Evolutionary conservation across 306 rosid species (phyloP).

Genomic region (Trifolium dubium): DNA sequence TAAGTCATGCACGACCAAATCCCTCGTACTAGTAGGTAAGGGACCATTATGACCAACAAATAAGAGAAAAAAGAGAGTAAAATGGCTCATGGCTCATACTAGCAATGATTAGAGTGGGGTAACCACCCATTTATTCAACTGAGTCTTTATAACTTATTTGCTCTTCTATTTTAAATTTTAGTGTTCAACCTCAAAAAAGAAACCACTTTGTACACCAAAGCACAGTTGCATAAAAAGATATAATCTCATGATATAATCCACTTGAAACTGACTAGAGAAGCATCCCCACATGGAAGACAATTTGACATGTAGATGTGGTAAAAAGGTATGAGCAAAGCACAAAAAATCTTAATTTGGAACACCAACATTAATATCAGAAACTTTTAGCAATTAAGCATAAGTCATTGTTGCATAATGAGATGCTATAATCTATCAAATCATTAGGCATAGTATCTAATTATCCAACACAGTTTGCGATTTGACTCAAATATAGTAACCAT

Average conservation of each 20-base stretch:
- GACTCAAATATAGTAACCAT: neutral
- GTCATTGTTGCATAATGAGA: neutral
- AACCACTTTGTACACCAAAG: constrained; percentile 18
- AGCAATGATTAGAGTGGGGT: neutral
- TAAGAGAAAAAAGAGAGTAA: neutral
- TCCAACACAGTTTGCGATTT: neutral
- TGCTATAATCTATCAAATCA: neutral
- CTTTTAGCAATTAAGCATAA: constrained; percentile 8
- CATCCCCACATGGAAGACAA: neutral
- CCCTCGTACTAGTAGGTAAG: neutral
- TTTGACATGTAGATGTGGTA: neutral
- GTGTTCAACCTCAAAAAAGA: constrained; percentile 1
- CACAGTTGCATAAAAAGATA: neutral
- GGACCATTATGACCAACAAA: constrained; percentile 5
- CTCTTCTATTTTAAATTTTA: constrained; percentile 8
- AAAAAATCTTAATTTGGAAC: neutral
- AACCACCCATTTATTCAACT: neutral
- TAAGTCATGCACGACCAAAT: constrained; percentile 5
- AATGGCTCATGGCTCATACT: neutral
- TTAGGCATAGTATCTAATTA: neutral
- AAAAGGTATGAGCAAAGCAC: neutral
- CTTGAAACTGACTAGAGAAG: constrained; percentile 1
- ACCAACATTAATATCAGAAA: neutral
- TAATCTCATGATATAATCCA: constrained; percentile 12
- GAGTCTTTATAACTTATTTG: neutral